A percentile compares a stretch with the other conserved stretches of the same genome.
Conservation (phyloP, 164 flowering plant genomes). For the Malania oleifera region DNA sequence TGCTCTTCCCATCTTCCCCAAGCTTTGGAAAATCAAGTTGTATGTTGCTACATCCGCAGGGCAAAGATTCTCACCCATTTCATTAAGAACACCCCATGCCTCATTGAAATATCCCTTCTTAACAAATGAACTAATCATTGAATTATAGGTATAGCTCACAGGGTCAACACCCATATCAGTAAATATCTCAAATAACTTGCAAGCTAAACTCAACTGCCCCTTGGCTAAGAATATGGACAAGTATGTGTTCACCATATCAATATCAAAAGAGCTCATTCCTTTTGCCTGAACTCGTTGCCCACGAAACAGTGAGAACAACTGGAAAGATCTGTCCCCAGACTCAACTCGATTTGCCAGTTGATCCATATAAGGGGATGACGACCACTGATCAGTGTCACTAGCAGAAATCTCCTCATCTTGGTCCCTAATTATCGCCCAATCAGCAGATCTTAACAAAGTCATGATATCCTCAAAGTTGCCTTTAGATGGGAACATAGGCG, state of each 20-base stretch:
- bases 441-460: constrained; percentile 26
- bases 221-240: constrained; percentile 78
- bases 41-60: constrained; percentile 88
- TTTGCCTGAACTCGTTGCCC: constrained; percentile 53
- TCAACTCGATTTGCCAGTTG: constrained; percentile 43
- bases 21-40: constrained; percentile 76
- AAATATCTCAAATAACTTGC: constrained; percentile 93
- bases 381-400: constrained; percentile 45
- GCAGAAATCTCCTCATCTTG: constrained; percentile 16
- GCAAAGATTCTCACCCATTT: constrained; percentile 74
- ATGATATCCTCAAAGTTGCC: constrained; percentile 49
- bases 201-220: constrained; percentile 83
- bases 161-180: constrained; percentile 57
- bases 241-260: constrained; percentile 89
- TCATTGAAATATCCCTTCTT: constrained; percentile 85
- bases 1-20: constrained; percentile 90
- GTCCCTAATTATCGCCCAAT: background rate
- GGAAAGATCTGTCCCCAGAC: constrained; percentile 12
- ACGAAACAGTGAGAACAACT: constrained; percentile 35
- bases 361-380: constrained; percentile 86
- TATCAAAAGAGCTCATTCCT: constrained; percentile 56
- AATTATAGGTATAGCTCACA: constrained; percentile 73
- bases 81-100: constrained; percentile 71
- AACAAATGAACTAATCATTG: constrained; percentile 84
- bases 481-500: constrained; percentile 60